Evolutionary conservation across 495 filamentous ascomycete species (phyloP).

Genomic region (Penicillium tannophilum): DNA sequence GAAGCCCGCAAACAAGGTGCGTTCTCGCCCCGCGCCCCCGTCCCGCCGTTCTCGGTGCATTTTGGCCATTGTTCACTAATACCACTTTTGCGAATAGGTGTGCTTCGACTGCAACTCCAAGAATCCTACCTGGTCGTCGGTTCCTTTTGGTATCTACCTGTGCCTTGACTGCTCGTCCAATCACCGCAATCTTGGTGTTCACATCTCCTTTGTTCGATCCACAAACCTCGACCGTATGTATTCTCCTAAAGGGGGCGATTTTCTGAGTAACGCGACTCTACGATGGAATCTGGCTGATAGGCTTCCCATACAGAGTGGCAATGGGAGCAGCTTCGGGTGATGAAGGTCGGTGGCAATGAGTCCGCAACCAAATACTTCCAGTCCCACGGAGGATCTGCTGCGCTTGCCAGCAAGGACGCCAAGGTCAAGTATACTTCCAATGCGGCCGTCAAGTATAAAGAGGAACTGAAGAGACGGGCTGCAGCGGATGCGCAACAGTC

Average conservation of each 20-base stretch:
- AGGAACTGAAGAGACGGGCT: conserved; percentile 83
- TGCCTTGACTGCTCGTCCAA: conserved; percentile 95
- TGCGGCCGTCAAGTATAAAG: conserved; percentile 93
- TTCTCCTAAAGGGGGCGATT: no score
- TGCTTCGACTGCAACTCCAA: conserved; percentile 98
- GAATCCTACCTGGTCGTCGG: conserved; percentile 97
- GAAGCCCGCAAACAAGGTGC: conserved; percentile 91
- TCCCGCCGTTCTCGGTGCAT: conserved; percentile 13
- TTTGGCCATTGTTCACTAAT: conserved; percentile 28
- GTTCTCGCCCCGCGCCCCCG: conserved; percentile 36
- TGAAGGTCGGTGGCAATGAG: conserved; percentile 99
- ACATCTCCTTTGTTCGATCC: conserved; percentile 97
- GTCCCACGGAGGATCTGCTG: conserved; percentile 89
- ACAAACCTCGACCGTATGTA: conserved; percentile 96
- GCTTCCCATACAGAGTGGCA: conserved; percentile 75
- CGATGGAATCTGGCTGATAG: conserved; percentile 21
- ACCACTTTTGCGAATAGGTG: conserved; percentile 54
- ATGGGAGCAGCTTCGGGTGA: conserved; percentile 97
- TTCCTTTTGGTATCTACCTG: conserved; percentile 95
- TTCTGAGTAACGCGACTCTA: background rate
- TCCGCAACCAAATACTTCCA: conserved; percentile 98
- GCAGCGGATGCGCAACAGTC: conserved; percentile 80
- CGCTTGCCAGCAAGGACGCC: conserved; percentile 89
- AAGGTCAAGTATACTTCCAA: conserved; percentile 96
- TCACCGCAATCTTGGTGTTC: conserved; percentile 88